A percentile compares a stretch with the other conserved stretches of the same genome.
phyloP scores from a whole-genome alignment of 2,329 filamentous ascomycete species.

The Hypoxylon sp. region DNA sequence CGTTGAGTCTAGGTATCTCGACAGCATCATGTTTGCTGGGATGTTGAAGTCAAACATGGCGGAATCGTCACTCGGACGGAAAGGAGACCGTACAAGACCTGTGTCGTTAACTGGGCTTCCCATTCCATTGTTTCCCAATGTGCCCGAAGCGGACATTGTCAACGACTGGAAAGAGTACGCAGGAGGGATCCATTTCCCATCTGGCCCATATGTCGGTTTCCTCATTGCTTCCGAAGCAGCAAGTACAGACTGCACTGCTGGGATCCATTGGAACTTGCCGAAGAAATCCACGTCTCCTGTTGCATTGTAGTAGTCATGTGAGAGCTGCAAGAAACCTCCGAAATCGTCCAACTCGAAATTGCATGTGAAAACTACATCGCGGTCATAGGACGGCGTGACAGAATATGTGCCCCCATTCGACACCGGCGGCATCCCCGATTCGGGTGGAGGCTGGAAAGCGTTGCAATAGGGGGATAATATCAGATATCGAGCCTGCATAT shows the following conservation, averaged over 20 bases:
- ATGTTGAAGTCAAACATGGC: slow-evolving; percentile 89
- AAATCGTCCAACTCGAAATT: slow-evolving; percentile 96
- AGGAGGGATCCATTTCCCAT: slow-evolving; percentile 51
- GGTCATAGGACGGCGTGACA: slow-evolving; percentile 75
- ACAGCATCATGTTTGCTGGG: slow-evolving; percentile 90
- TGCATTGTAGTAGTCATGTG: slow-evolving; percentile 81
- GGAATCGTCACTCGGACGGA: slow-evolving; percentile 91
- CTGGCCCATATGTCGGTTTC: slow-evolving; percentile 69
- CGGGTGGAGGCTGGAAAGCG: slow-evolving; percentile 87
- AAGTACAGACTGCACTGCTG: slow-evolving; percentile 79
- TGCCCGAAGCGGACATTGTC: slow-evolving; percentile 83
- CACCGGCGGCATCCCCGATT: slow-evolving; percentile 74
- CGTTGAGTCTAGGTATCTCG: slow-evolving; percentile 70
- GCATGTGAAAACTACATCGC: slow-evolving; percentile 86
- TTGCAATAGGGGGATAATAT: slow-evolving; percentile 85
- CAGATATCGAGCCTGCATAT: slow-evolving; percentile 78
- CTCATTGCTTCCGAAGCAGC: slow-evolving; percentile 78
- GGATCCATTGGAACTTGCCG: slow-evolving; percentile 78
- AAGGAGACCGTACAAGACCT: slow-evolving; percentile 87
- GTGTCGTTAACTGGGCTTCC: slow-evolving; percentile 87
- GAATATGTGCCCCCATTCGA: slow-evolving; percentile 72
- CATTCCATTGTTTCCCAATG: slow-evolving; percentile 80
- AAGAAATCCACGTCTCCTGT: slow-evolving; percentile 83
- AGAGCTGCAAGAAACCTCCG: slow-evolving; percentile 86
- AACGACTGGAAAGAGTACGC: slow-evolving; percentile 82